Evolutionary conservation across 2,329 filamentous ascomycete species (phyloP).

Genomic region (Calonectria hongkongensis): DNA sequence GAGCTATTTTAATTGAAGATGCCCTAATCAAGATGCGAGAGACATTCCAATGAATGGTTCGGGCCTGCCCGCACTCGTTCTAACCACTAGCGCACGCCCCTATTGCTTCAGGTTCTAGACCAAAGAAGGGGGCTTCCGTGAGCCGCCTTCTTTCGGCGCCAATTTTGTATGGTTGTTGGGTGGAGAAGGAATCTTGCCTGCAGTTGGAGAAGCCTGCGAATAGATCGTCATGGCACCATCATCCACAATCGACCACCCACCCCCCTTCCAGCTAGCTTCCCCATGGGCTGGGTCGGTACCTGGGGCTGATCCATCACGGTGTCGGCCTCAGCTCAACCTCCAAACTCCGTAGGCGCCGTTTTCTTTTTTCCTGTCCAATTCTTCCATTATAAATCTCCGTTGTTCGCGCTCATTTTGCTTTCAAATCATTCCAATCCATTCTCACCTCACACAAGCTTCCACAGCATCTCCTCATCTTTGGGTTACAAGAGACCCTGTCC

Average conservation of each 20-base stretch:
- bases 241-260: too few relatives aligned
- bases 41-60: not conserved
- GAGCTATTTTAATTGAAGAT: too few relatives aligned
- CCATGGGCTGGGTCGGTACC: not conserved
- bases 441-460: constrained; percentile 3
- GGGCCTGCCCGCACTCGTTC: not conserved
- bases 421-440: not conserved
- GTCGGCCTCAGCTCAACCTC: not conserved
- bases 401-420: not conserved
- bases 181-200: constrained; percentile 10
- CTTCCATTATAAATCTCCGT: not conserved
- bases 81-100: not conserved
- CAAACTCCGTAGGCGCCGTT: not conserved
- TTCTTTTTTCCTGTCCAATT: not conserved
- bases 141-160: constrained; percentile 1
- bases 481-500: constrained; percentile 5
- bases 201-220: not conserved
- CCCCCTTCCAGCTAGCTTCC: not conserved
- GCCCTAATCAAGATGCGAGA: too few relatives aligned
- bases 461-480: not conserved
- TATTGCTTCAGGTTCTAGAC: constrained; percentile 21
- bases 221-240: constrained; percentile 6
- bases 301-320: not conserved
- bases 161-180: not conserved
- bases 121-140: not conserved